Conservation (phyloP, 805 yeast species). For the Cyberlindnera americana region DNA sequence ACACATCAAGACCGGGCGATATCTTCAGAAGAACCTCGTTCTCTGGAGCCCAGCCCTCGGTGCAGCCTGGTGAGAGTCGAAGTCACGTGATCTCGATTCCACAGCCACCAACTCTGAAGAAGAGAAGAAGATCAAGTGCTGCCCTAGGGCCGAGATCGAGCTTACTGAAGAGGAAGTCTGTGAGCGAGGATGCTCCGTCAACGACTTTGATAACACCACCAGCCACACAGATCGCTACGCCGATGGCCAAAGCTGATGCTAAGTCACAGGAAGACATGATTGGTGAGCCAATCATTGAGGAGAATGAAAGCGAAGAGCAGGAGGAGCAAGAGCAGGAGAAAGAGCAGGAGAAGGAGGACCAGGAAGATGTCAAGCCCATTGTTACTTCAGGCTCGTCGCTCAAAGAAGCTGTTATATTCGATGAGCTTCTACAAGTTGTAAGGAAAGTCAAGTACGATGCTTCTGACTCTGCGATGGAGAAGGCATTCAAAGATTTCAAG, state of each 20-base stretch:
- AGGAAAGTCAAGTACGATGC: slow-evolving; percentile 2
- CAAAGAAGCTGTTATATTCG: slow-evolving; percentile 9
- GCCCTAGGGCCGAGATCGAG: background rate
- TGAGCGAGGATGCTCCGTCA: slow-evolving; percentile 3
- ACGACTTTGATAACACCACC: slow-evolving; percentile 10
- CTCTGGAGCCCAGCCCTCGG: background rate
- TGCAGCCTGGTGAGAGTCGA: slow-evolving; percentile 6
- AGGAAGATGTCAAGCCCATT: no score
- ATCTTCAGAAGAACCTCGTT: slow-evolving; percentile 30
- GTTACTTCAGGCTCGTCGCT: no score
- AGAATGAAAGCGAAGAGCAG: slow-evolving; percentile 5
- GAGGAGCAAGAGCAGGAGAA: background rate
- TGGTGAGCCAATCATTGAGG: slow-evolving; percentile 5
- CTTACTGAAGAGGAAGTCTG: slow-evolving; percentile 10
- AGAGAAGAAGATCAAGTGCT: slow-evolving; percentile 14
- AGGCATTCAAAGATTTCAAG: slow-evolving; percentile 2
- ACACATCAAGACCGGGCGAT: slow-evolving; percentile 29
- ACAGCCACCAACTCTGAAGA: slow-evolving; percentile 5
- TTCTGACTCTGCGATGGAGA: slow-evolving; percentile 4
- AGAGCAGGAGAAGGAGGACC: no score
- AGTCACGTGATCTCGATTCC: slow-evolving; percentile 31
- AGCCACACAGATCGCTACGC: slow-evolving; percentile 9
- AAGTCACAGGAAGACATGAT: slow-evolving; percentile 10
- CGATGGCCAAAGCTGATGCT: slow-evolving; percentile 5
- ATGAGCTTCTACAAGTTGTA: slow-evolving; percentile 2